Percentiles rank a stretch among this genome's conserved stretches.
Conservation (phyloP, 495 filamentous ascomycete species). For the Opeltia flavorubescens region DNA sequence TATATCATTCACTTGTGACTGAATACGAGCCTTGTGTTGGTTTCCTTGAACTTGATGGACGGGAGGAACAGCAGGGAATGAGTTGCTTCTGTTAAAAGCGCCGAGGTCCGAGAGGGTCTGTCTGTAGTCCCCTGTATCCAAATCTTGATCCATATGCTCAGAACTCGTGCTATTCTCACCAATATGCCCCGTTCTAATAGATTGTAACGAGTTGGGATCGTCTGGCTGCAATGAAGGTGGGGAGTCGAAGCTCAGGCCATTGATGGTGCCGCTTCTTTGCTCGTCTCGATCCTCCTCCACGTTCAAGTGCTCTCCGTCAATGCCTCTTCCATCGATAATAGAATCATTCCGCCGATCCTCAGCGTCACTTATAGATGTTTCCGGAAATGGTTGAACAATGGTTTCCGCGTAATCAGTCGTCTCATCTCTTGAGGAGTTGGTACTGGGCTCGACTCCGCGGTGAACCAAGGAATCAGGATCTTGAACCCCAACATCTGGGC, state of each 20-base stretch:
- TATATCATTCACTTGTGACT: slow-evolving; percentile 30
- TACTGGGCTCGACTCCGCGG: no score
- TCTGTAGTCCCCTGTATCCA: background rate
- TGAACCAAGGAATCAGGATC: background rate
- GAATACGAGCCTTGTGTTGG: slow-evolving; percentile 17
- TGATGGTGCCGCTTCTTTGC: background rate
- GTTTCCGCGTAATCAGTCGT: background rate
- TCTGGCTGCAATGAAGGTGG: background rate
- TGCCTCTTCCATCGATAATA: background rate
- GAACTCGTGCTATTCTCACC: background rate
- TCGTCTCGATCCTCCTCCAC: no score
- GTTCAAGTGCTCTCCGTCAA: background rate
- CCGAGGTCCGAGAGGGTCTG: background rate
- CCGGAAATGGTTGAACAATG: no score
- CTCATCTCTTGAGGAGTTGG: no score
- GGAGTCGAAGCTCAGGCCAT: background rate
- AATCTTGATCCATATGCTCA: slow-evolving; percentile 2
- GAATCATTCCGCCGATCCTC: no score
- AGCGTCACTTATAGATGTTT: no score
- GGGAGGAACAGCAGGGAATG: slow-evolving; percentile 43
- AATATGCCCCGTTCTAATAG: background rate
- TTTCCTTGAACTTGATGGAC: slow-evolving; percentile 14
- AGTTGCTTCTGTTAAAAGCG: slow-evolving; percentile 35
- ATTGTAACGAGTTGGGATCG: background rate
- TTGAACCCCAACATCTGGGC: no score